Conservation (phyloP, 2,329 filamentous ascomycete genomes). For the Neofusicoccum ribis region DNA sequence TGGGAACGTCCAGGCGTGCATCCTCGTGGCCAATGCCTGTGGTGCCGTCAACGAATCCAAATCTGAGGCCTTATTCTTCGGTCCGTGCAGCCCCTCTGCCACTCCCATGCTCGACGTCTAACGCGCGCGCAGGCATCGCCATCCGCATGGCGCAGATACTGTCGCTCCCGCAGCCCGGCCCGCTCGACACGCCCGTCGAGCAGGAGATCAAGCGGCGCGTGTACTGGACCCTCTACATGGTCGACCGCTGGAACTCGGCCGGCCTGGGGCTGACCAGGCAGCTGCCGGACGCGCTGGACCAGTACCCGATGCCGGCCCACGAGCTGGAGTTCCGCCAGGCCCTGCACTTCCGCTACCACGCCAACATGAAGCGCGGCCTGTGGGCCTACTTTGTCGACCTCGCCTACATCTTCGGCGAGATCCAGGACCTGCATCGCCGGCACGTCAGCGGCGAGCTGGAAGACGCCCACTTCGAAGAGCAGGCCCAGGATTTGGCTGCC, state of each 20-base stretch:
- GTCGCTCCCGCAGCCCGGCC: neutral
- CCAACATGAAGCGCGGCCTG: slow-evolving; percentile 32
- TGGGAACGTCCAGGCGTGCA: slow-evolving; percentile 41
- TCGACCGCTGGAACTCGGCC: slow-evolving; percentile 43
- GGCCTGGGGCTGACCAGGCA: slow-evolving; percentile 38
- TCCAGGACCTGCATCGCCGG: slow-evolving; percentile 42
- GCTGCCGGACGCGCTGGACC: slow-evolving; percentile 22
- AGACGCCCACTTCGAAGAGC: slow-evolving; percentile 5
- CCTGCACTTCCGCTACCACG: slow-evolving; percentile 24
- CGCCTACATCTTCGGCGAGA: slow-evolving; percentile 41
- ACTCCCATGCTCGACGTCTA: neutral
- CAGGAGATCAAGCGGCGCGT: slow-evolving; percentile 39
- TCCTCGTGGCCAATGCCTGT: slow-evolving; percentile 40
- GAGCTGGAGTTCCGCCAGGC: slow-evolving; percentile 36
- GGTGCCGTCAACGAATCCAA: slow-evolving; percentile 37
- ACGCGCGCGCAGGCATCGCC: slow-evolving; percentile 15
- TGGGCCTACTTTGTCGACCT: slow-evolving; percentile 45
- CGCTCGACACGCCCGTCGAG: slow-evolving; percentile 28
- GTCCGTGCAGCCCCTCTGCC: neutral
- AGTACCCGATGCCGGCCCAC: slow-evolving; percentile 38
- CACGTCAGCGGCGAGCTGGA: slow-evolving; percentile 27
- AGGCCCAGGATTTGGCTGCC: slow-evolving; percentile 5
- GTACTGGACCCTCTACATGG: slow-evolving; percentile 46
- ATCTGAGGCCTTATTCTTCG: slow-evolving; percentile 43
- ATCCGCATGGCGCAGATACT: slow-evolving; percentile 21